Evolutionary conservation across 129 eudicot species (phyloP), one percentile per base, ranked within the genome.

Genomic region (Pseudognaphalium luteoalbum): DNA sequence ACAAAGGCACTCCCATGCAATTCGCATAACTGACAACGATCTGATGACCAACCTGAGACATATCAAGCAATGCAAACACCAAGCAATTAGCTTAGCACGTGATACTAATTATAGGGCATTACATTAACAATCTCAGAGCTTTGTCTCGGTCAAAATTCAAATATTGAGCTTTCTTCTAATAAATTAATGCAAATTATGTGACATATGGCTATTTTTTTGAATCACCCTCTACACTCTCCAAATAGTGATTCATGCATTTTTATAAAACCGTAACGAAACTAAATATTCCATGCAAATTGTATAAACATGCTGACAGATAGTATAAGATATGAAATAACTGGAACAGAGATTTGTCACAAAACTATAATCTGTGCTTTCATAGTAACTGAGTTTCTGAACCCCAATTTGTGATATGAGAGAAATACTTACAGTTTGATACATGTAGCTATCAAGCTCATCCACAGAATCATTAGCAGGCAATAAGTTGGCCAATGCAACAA

Each of bases 1-100:
- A 94, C 52, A 94, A 81, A 37, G 98, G 98, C 32, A 94, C 80
- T 52, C 98, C 98, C 97, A 94, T 91, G 83, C 98, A 94, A 79
- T 91, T 80, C 10, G 98, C 96, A 76, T 88, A 94, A 80, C 92
- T 83, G 30, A 89, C 90, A 76, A 94, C 93, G 56, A 94, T 89
- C 81, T 94, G 98, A 81, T 94, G 98, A 41, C 98, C 98, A 42
- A 94, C 98, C 98, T 94, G 85, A 25, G 30, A 56, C 81, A 75
- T 28, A 65, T 65, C 68, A 7, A 25, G 34, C 50, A 65, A 74
- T 9, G 41, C 41, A 80, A 42, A 29, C 66, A 61, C 14, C 19
- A 66, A 58, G 12, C 1, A 66, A 70, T 68, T 32, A 60, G 51
- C 65, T 15, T 71, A 50, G 22, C 72, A 33, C 72, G 63, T 63